phyloP scores from a whole-genome alignment of 2,329 filamentous ascomycete species.

The Cadophora gregata region DNA sequence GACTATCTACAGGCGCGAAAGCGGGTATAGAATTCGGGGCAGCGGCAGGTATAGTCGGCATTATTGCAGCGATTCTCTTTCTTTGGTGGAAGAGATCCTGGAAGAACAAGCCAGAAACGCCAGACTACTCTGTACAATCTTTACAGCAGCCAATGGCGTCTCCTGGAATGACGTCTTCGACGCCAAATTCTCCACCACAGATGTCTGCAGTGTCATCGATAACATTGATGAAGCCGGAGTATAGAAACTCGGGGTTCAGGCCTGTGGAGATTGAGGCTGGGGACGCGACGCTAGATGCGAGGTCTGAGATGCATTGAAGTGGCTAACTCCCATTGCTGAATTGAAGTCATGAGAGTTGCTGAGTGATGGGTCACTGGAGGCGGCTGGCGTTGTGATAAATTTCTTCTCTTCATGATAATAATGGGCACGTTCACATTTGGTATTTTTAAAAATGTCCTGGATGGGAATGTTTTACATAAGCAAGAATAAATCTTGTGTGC shows the following conservation, averaged over 20 bases:
- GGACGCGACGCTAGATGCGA: not conserved
- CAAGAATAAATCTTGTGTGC: too few relatives aligned
- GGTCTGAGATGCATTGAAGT: not conserved
- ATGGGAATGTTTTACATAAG: too few relatives aligned
- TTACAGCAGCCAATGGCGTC: not conserved
- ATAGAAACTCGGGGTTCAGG: slow-evolving; percentile 1
- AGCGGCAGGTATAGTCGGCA: not conserved
- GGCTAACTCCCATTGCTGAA: not conserved
- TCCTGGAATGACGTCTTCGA: not conserved
- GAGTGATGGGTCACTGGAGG: not conserved
- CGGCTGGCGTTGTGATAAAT: not conserved
- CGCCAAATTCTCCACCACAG: not conserved
- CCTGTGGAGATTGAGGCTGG: not conserved
- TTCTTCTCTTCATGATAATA: not conserved
- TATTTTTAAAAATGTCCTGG: too few relatives aligned
- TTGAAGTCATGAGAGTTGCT: not conserved
- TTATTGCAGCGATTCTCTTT: not conserved
- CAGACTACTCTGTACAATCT: slow-evolving; percentile 1
- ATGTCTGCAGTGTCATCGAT: not conserved
- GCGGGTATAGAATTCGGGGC: not conserved
- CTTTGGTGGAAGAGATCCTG: not conserved
- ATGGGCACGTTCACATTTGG: too few relatives aligned
- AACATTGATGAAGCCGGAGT: not conserved
- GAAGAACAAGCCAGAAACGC: not conserved
- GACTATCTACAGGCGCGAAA: not conserved